Evolutionary conservation across 495 filamentous ascomycete genomes (phyloP), one percentile per base, ranked within the genome.

Genomic region (Penicillium coffeae): DNA sequence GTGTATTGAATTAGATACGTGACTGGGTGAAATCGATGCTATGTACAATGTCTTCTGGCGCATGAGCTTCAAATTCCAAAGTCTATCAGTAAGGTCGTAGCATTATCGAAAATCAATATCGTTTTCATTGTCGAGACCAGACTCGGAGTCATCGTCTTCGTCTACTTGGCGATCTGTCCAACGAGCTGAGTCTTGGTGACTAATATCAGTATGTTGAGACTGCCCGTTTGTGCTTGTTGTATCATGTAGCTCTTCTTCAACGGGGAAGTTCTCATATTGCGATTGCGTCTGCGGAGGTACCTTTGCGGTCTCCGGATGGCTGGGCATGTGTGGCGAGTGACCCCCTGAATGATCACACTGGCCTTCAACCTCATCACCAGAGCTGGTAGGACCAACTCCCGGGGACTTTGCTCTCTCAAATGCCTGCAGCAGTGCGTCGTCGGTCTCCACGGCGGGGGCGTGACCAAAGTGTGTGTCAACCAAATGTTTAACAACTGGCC

Each of bases 401-500:
- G 64, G 58, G 60, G 68, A 60, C 54, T 75, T 73, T 10, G 78
- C 81, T 37, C 73, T 66, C 38, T 84, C 81, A 3, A 54, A 50
- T 20, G 63, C 69, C 18, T 64, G 61, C 54, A 81, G 76, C 18
- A 71, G 22, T 18, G 80, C 79, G 56, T 90, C 88, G 2, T 78
- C 69, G 2, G 73, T 79, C 18, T 66, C 71, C 2, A 84, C 80
- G 2, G 72, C 65, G 32, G 79, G 79, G 0, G 76, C 79, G 54
- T 88, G 81, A 36, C 81, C 84, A 58, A 98, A 98, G 59, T 98
- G 93, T 0, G 89, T 89, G 59, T 96, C 90, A 37, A 91, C 88
- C 2, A 97, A 70, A 63, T 98, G 93, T 61, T 95, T 87, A 38
- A 96, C 75, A 4, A 98, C 93, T 0, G 92, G 91, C 93, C 93